Conservation (phyloP, 148 eudicot species). For the Nepenthes gracilis region DNA sequence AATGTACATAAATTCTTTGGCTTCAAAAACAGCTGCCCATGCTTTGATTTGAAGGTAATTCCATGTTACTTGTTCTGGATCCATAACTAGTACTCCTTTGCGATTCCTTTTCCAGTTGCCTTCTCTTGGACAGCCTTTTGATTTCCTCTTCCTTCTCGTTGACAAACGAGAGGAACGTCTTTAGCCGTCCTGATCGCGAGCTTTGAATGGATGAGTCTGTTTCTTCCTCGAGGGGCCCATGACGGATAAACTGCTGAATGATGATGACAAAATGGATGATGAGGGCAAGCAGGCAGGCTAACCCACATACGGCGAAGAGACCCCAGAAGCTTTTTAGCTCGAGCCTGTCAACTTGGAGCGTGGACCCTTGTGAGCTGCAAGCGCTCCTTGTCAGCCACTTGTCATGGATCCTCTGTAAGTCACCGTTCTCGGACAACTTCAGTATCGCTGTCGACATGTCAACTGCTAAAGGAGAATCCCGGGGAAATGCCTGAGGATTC, state of each 20-base stretch:
- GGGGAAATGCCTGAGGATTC: slow-evolving; percentile 55
- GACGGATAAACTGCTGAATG: slow-evolving; percentile 27
- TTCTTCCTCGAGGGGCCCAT: slow-evolving; percentile 16
- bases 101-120: slow-evolving; percentile 29
- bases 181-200: slow-evolving; percentile 25
- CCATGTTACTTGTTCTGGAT: not conserved
- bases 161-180: slow-evolving; percentile 47
- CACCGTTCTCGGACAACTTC: slow-evolving; percentile 60
- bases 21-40: no score
- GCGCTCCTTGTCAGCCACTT: slow-evolving; percentile 67
- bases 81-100: slow-evolving; percentile 4
- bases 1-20: no score
- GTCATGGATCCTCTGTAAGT: slow-evolving; percentile 64
- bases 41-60: no score
- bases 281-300: slow-evolving; percentile 48
- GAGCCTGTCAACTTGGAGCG: slow-evolving; percentile 38
- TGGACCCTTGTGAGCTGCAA: slow-evolving; percentile 48
- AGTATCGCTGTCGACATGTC: slow-evolving; percentile 71
- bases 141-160: slow-evolving; percentile 49
- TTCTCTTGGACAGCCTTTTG: slow-evolving; percentile 29
- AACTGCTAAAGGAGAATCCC: slow-evolving; percentile 63
- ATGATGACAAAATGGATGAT: slow-evolving; percentile 26
- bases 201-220: slow-evolving; percentile 5
- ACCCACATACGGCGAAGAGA: slow-evolving; percentile 59
- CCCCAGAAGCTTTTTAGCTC: slow-evolving; percentile 72